phyloP scores from a whole-genome alignment of 805 yeast species.

The Teunomyces funiuensis region DNA sequence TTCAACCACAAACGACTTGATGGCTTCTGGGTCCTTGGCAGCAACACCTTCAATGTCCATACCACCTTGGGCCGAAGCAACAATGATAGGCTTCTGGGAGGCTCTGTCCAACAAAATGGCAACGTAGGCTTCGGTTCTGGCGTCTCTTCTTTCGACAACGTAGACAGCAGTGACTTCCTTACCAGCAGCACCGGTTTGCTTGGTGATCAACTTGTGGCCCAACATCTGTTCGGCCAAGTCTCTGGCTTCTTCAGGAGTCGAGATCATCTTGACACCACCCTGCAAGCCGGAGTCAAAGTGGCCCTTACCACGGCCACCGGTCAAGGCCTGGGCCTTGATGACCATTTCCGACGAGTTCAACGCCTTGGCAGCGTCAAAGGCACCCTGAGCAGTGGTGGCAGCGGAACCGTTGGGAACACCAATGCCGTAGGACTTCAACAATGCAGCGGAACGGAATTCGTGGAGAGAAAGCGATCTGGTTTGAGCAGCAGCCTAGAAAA shows the following conservation, averaged over 20 bases:
- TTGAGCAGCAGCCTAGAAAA: slow-evolving; percentile 26
- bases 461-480: slow-evolving; percentile 85
- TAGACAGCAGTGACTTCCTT: slow-evolving; percentile 96
- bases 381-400: slow-evolving; percentile 87
- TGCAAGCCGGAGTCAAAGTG: slow-evolving; percentile 92
- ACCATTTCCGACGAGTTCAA: slow-evolving; percentile 82
- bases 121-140: slow-evolving; percentile 90
- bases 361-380: slow-evolving; percentile 75
- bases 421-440: slow-evolving; percentile 79
- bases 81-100: slow-evolving; percentile 85
- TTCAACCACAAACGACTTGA: slow-evolving; percentile 81
- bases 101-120: slow-evolving; percentile 95
- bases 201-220: slow-evolving; percentile 90
- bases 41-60: slow-evolving; percentile 99
- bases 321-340: slow-evolving; percentile 95
- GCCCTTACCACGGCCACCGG: slow-evolving; percentile 99
- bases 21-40: slow-evolving; percentile 83
- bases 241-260: slow-evolving; percentile 81
- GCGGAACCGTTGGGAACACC: slow-evolving; percentile 91
- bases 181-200: slow-evolving; percentile 97
- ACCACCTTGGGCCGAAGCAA: slow-evolving; percentile 98
- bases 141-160: slow-evolving; percentile 92
- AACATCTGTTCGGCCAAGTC: slow-evolving; percentile 87
- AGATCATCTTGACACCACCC: slow-evolving; percentile 93
- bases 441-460: slow-evolving; percentile 91